Conservation (phyloP, 73 alveolate species). For the Urostyla sp. region DNA sequence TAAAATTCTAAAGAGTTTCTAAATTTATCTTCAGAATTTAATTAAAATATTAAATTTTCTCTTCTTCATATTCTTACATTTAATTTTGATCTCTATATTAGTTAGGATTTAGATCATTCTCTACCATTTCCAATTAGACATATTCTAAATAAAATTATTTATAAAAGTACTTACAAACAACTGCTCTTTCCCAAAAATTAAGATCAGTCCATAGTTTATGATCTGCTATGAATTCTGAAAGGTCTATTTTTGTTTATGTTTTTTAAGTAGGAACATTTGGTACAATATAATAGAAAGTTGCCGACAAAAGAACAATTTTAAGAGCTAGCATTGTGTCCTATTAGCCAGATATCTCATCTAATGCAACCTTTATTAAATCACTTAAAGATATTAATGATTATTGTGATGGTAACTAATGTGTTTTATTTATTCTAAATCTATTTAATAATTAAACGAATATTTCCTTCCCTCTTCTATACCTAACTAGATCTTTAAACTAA, state of each 20-base stretch:
- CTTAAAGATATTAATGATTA: constrained; percentile 31
- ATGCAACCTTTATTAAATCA: constrained; percentile 13
- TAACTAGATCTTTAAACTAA: constrained; percentile 22
- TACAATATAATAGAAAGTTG: constrained; percentile 40
- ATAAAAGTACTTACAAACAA: constrained; percentile 24
- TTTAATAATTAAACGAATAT: constrained; percentile 23
- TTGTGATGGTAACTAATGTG: constrained; percentile 32
- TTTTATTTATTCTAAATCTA: constrained; percentile 27
- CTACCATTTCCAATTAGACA: too few species aligned
- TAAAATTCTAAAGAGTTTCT: constrained; percentile 4
- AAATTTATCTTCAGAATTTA: constrained; percentile 24
- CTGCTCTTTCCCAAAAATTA: constrained; percentile 56
- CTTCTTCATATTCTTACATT: constrained; percentile 15
- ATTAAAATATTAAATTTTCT: constrained; percentile 1
- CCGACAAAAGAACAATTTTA: constrained; percentile 13
- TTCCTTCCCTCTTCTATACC: constrained; percentile 2
- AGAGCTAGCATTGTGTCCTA: constrained; percentile 49
- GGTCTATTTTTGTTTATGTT: constrained; percentile 14
- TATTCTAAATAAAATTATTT: background rate
- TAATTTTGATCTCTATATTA: background rate
- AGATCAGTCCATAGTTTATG: constrained; percentile 45
- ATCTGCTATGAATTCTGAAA: constrained; percentile 29
- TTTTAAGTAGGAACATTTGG: constrained; percentile 26
- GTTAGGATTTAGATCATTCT: constrained; percentile 17
- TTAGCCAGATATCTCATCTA: constrained; percentile 31